These are phyloP conservation scores for Leucocoprinus gongylophorus DNA, from an alignment of 1,284 basidiomycete genomes.

Conservation along the genomic window DNA sequence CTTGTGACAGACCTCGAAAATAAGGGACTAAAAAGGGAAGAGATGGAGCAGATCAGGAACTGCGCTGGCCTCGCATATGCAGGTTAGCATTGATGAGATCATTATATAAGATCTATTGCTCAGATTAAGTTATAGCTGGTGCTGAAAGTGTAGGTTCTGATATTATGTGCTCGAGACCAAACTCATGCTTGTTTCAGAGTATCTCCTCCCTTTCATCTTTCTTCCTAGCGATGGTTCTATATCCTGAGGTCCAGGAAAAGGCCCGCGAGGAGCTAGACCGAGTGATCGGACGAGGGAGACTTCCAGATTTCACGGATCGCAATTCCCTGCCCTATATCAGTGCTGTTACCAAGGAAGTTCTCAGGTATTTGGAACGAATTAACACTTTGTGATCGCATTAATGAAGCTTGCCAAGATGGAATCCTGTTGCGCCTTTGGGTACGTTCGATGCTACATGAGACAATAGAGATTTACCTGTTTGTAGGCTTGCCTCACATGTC, in stretches of 20 bases:
- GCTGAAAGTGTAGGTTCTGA: constrained; percentile 30
- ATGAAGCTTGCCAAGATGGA: constrained; percentile 31
- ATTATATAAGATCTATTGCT: neutral
- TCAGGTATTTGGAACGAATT: constrained; percentile 26
- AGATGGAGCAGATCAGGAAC: constrained; percentile 27
- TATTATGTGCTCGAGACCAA: neutral
- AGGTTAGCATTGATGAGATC: constrained; percentile 18
- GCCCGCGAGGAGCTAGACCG: constrained; percentile 41
- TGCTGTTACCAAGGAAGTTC: constrained; percentile 43
- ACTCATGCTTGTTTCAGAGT: constrained; percentile 25
- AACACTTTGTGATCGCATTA: neutral
- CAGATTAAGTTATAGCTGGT: constrained; percentile 20
- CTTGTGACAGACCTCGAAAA: constrained; percentile 21
- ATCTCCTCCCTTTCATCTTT: constrained; percentile 41
- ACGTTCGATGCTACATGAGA: constrained; percentile 8
- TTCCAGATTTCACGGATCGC: constrained; percentile 42
- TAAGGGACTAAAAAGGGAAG: constrained; percentile 20
- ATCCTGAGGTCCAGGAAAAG: constrained; percentile 40
- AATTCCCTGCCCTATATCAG: constrained; percentile 37
- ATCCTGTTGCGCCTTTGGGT: constrained; percentile 45
- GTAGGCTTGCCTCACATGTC: constrained; percentile 40
- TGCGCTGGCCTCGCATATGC: constrained; percentile 34
- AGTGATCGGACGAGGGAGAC: constrained; percentile 33
- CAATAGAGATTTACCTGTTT: constrained; percentile 1
- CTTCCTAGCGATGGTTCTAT: constrained; percentile 41